Percentiles rank a stretch among this genome's conserved stretches.
phyloP scores from a whole-genome alignment of 1,139 yeast species.

The Kodamaea derodonti region DNA sequence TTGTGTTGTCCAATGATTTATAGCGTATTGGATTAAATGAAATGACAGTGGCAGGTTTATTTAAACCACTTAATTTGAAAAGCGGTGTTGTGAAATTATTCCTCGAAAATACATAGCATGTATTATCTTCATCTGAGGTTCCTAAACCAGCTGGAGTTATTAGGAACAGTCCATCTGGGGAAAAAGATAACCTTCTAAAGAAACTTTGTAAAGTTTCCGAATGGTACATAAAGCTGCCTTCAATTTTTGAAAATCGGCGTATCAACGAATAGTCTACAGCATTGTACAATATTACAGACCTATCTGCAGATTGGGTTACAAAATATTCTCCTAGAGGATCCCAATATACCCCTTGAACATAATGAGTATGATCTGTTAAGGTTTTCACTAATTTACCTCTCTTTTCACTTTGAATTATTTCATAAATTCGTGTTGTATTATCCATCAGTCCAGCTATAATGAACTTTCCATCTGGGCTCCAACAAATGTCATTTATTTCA shows the following conservation, averaged over 20 bases:
- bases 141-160: slow-evolving; percentile 73
- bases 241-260: slow-evolving; percentile 22
- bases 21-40: slow-evolving; percentile 71
- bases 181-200: slow-evolving; percentile 76
- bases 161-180: slow-evolving; percentile 84
- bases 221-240: slow-evolving; percentile 55
- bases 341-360: slow-evolving; percentile 95
- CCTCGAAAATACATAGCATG: slow-evolving; percentile 75
- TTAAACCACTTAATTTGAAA: slow-evolving; percentile 72
- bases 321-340: slow-evolving; percentile 77
- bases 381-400: slow-evolving; percentile 58
- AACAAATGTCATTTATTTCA: slow-evolving; percentile 84
- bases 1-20: slow-evolving; percentile 20
- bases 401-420: slow-evolving; percentile 21
- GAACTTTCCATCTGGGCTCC: slow-evolving; percentile 82
- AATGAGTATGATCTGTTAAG: slow-evolving; percentile 74
- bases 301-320: slow-evolving; percentile 88
- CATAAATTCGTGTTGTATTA: slow-evolving; percentile 69
- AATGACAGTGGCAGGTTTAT: slow-evolving; percentile 80
- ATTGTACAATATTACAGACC: slow-evolving; percentile 65
- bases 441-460: slow-evolving; percentile 93
- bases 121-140: slow-evolving; percentile 31
- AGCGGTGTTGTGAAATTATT: slow-evolving; percentile 67
- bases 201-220: slow-evolving; percentile 87
- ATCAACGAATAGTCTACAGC: slow-evolving; percentile 8